Percentiles rank a stretch among this genome's conserved stretches.
Evolutionary conservation across 2,329 filamentous ascomycete genomes (phyloP).

Genomic region (Plenodomus tracheiphilus): DNA sequence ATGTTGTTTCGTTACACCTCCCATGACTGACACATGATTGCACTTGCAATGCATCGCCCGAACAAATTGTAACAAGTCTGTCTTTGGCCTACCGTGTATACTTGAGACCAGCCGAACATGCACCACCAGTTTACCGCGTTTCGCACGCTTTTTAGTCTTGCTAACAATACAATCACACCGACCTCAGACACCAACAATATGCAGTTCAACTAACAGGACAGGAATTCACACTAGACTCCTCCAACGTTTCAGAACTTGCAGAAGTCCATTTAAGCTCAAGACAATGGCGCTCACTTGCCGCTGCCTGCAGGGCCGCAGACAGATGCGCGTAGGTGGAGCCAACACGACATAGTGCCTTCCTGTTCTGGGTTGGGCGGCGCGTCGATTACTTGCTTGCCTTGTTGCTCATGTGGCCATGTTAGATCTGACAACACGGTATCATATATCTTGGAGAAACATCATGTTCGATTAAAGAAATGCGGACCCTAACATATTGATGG

Average conservation of each 20-base stretch:
- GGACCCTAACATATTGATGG: too few relatives aligned
- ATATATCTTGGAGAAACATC: too few relatives aligned
- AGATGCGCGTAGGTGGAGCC: conserved; percentile 26
- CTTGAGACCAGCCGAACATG: background rate
- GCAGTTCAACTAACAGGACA: background rate
- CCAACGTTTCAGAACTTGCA: background rate
- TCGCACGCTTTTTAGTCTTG: background rate
- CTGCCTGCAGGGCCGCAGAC: conserved; percentile 23
- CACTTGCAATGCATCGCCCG: background rate
- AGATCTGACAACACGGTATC: too few relatives aligned
- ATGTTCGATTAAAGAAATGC: too few relatives aligned
- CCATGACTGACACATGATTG: background rate
- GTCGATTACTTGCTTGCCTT: conserved; percentile 1
- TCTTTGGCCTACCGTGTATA: background rate
- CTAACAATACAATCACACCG: background rate
- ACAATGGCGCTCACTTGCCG: conserved; percentile 18
- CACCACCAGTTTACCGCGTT: background rate
- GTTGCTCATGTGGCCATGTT: conserved; percentile 2
- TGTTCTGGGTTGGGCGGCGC: conserved; percentile 15
- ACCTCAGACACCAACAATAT: too few relatives aligned
- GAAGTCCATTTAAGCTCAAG: conserved; percentile 29
- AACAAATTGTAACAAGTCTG: background rate
- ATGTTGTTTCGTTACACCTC: background rate
- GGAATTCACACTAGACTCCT: background rate
- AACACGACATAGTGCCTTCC: conserved; percentile 21